Conservation (phyloP, 371 early-diverging fungal genomes). For the Mucor velutinosus region DNA sequence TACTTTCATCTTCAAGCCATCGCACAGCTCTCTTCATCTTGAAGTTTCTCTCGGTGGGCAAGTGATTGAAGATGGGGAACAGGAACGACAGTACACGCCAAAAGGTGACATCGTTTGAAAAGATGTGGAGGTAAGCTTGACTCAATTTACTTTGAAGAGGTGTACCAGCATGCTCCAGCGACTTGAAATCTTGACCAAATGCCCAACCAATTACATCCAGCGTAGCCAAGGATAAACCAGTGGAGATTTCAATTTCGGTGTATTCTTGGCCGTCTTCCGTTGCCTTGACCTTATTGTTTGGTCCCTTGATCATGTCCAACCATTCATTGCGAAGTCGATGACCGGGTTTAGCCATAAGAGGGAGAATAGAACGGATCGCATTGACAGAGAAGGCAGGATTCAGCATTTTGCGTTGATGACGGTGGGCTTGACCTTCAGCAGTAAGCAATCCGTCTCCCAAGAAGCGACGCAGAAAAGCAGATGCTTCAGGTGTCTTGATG, state of each 20-base stretch:
- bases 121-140: constrained; percentile 49
- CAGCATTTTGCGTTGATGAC: constrained; percentile 67
- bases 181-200: constrained; percentile 53
- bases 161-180: constrained; percentile 18
- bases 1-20: constrained; percentile 44
- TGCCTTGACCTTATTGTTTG: neutral
- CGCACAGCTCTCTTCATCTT: constrained; percentile 22
- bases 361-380: constrained; percentile 50
- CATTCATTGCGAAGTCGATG: constrained; percentile 38
- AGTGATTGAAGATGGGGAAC: constrained; percentile 33
- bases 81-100: constrained; percentile 37
- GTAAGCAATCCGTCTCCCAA: constrained; percentile 62
- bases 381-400: constrained; percentile 67
- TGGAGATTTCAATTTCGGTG: constrained; percentile 35
- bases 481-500: constrained; percentile 37
- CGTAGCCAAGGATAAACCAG: constrained; percentile 42
- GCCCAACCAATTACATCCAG: constrained; percentile 53
- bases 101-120: constrained; percentile 27
- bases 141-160: constrained; percentile 40
- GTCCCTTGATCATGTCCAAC: constrained; percentile 18
- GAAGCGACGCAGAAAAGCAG: constrained; percentile 34
- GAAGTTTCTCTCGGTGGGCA: constrained; percentile 44
- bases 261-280: constrained; percentile 8
- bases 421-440: constrained; percentile 62
- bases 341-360: constrained; percentile 44